Evolutionary conservation across 2,329 filamentous ascomycete genomes (phyloP).

Genomic region (Blumeriella jaapii): DNA sequence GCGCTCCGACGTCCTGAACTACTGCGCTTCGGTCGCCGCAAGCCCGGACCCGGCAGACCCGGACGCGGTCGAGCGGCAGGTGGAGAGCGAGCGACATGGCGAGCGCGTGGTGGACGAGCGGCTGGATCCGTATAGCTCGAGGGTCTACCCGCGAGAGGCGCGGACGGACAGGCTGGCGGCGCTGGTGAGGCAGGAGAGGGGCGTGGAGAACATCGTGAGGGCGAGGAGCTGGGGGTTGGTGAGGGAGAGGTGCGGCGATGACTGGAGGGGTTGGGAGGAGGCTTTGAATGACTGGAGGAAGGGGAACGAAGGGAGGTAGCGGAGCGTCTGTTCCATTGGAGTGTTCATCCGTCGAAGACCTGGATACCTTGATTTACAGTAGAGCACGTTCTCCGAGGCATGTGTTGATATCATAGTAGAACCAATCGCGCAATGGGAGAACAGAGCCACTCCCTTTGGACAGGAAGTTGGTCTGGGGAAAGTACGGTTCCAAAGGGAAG

Average conservation of each 20-base stretch:
- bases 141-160: slow-evolving; percentile 71
- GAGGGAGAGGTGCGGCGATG: slow-evolving; percentile 58
- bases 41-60: slow-evolving; percentile 82
- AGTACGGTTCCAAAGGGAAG: no score
- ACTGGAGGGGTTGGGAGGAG: slow-evolving; percentile 49
- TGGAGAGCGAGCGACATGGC: slow-evolving; percentile 57
- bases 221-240: slow-evolving; percentile 72
- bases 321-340: no score
- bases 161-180: slow-evolving; percentile 69
- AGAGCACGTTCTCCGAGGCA: no score
- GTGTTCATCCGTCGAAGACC: no score
- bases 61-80: slow-evolving; percentile 55
- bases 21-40: slow-evolving; percentile 80
- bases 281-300: slow-evolving; percentile 52
- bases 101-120: slow-evolving; percentile 76
- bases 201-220: slow-evolving; percentile 69
- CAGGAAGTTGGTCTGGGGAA: no score
- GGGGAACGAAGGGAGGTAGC: slow-evolving; percentile 8
- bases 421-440: no score
- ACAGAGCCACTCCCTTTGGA: no score
- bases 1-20: slow-evolving; percentile 72
- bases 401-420: no score
- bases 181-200: slow-evolving; percentile 62
- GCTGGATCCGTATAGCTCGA: slow-evolving; percentile 78
- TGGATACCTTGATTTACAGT: no score